phyloP scores from a whole-genome alignment of 2,329 filamentous ascomycete species.

The Claviceps purpurea region DNA sequence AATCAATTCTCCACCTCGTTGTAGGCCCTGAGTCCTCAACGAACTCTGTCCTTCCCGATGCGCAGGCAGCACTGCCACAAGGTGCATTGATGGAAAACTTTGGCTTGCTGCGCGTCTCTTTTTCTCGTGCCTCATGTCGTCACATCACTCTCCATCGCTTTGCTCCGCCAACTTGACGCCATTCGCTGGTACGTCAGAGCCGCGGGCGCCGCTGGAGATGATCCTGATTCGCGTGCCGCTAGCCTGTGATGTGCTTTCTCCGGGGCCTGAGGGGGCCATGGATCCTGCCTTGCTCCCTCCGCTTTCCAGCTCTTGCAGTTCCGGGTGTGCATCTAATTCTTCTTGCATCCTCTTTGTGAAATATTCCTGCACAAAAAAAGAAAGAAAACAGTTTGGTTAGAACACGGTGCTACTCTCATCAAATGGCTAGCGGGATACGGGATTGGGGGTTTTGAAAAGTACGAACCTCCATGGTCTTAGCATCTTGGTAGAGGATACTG shows the following conservation, averaged over 20 bases:
- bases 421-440: background rate
- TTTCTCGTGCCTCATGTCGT: background rate
- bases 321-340: constrained; percentile 38
- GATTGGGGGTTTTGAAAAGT: background rate
- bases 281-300: constrained; percentile 23
- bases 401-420: background rate
- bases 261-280: constrained; percentile 34
- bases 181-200: constrained; percentile 18
- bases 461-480: constrained; percentile 80
- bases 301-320: constrained; percentile 42
- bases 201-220: constrained; percentile 28
- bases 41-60: background rate
- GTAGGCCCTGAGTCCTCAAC: background rate
- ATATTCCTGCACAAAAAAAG: constrained; percentile 31
- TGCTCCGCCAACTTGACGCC: constrained; percentile 27
- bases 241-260: constrained; percentile 52
- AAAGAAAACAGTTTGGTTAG: background rate
- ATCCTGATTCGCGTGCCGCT: constrained; percentile 58
- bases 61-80: background rate
- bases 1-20: background rate
- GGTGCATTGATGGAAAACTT: background rate
- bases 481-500: constrained; percentile 83
- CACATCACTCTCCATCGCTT: constrained; percentile 38
- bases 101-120: background rate
- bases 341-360: constrained; percentile 41